Evolutionary conservation across 352 stramenopile species (phyloP).

Genomic region (Peronosclerospora sorghi): DNA sequence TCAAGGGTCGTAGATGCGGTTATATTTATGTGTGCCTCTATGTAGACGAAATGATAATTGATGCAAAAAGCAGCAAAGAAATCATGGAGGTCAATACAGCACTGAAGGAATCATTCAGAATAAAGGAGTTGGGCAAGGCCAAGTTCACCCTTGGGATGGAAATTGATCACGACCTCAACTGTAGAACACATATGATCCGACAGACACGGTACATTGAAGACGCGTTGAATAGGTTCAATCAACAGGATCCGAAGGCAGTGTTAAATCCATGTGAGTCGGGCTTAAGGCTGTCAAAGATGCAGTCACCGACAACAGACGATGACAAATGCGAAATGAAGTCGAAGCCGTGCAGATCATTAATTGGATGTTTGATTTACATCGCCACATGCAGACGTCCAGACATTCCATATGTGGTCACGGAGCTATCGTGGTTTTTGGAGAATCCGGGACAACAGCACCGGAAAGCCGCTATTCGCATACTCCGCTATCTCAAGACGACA

Average conservation of each 20-base stretch:
- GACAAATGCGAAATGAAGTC: neutral
- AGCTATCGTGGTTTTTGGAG: neutral
- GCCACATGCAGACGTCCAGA: neutral
- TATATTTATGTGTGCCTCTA: neutral
- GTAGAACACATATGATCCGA: neutral
- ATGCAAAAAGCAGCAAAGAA: neutral
- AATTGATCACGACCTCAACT: too few relatives aligned
- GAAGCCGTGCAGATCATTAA: neutral
- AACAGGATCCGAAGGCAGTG: slow-evolving; percentile 4
- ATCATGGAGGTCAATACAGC: neutral
- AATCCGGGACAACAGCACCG: neutral
- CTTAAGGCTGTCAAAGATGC: slow-evolving; percentile 1
- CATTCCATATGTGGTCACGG: neutral
- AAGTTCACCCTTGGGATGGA: neutral
- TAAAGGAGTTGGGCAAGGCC: neutral
- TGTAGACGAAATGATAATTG: neutral
- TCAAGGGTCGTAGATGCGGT: neutral
- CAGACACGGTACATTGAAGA: slow-evolving; percentile 5
- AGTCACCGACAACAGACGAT: neutral
- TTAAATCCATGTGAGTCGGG: slow-evolving; percentile 1
- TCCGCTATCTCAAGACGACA: neutral
- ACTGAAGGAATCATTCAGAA: too few relatives aligned
- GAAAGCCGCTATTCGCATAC: neutral
- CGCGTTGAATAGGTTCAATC: neutral
- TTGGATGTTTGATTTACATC: neutral